These are phyloP conservation scores for Pythium volutum DNA, from an alignment of 352 stramenopile genomes.

Conservation along the genomic window DNA sequence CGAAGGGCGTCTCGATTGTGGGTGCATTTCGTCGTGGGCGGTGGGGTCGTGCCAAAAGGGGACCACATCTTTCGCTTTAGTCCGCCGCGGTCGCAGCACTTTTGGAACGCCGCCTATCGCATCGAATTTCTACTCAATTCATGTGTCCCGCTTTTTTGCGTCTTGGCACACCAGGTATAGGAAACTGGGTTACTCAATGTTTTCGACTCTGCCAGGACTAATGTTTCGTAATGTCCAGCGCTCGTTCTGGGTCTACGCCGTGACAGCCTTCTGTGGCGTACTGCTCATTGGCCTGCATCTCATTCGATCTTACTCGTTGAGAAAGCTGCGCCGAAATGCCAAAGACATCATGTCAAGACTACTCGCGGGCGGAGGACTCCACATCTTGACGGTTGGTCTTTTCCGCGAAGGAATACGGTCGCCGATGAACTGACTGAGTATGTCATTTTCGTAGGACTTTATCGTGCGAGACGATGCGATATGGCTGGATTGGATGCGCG, in stretches of 20 bases:
- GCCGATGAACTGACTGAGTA: neutral
- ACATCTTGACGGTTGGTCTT: conserved; percentile 38
- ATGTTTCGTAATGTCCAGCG: conserved; percentile 28
- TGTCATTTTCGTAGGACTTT: conserved; percentile 48
- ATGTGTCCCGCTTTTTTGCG: conserved; percentile 73
- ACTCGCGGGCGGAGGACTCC: conserved; percentile 56
- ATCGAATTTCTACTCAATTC: conserved; percentile 80
- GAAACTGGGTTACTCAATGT: neutral
- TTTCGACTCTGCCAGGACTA: neutral
- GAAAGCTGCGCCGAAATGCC: conserved; percentile 59
- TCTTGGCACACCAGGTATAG: conserved; percentile 73
- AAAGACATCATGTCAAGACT: conserved; percentile 76
- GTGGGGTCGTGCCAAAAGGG: conserved; percentile 65
- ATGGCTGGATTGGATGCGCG: conserved; percentile 87
- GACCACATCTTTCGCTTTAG: conserved; percentile 80
- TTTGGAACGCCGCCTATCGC: conserved; percentile 77
- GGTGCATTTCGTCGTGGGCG: conserved; percentile 68
- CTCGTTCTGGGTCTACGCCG: conserved; percentile 78
- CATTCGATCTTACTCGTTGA: conserved; percentile 70
- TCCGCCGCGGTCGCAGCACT: conserved; percentile 64
- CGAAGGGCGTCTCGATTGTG: conserved; percentile 68
- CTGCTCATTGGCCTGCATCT: conserved; percentile 60
- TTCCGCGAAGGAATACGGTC: neutral
- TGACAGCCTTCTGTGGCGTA: conserved; percentile 53
- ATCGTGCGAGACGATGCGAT: conserved; percentile 73